Evolutionary conservation across 2,329 filamentous ascomycete species (phyloP), one percentile per base, ranked within the genome.

Genomic region (Colletotrichum cuscutae): DNA sequence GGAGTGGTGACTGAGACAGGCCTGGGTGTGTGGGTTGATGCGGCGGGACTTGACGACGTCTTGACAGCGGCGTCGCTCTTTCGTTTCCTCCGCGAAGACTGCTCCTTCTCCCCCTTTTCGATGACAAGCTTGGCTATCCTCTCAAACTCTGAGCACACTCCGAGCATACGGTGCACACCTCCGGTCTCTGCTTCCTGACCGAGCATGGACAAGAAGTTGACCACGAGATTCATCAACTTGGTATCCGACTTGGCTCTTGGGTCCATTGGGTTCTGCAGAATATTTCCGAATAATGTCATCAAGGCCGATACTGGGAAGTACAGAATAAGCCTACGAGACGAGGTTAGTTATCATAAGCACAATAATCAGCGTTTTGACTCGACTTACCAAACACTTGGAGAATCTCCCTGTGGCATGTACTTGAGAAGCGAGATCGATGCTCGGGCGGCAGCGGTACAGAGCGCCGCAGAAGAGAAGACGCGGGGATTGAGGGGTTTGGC

Each of bases 271-370:
- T 98, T 98, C 80, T 99, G 97, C 1, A 99, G 84, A 59, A 98
- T 97, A 78, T 98, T 98, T 72, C 96, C 95, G 79, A 99, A 99
- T 2, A 99, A 86, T 0, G 97, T 98, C 57, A 99, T 95, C 5
- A 98, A 89, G 1, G 97, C 94, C 0, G 97, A 97, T 9, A 99
- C 95, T 0, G 97, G 97, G 83, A 98, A 99, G 83, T 99, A 99
- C 12, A 98, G 86, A 76, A 98, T 94, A 79, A 99, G 89, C 95
- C 90, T 92, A 72, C 11, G 42, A 26, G 54, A 68, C 13, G 24
- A 13, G 74, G 72, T 84, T 79, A 85, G 81, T 68, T 72, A 52
- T 6, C 22, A 24, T 6, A 30, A 52, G 37, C 4, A 32, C 6
- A 30, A 22, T 61, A 52, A 58, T 30, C 15, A 13, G 5, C 13